Evolutionary conservation across 495 filamentous ascomycete species (phyloP).

Genomic region (Astrothelium subdiscretum): DNA sequence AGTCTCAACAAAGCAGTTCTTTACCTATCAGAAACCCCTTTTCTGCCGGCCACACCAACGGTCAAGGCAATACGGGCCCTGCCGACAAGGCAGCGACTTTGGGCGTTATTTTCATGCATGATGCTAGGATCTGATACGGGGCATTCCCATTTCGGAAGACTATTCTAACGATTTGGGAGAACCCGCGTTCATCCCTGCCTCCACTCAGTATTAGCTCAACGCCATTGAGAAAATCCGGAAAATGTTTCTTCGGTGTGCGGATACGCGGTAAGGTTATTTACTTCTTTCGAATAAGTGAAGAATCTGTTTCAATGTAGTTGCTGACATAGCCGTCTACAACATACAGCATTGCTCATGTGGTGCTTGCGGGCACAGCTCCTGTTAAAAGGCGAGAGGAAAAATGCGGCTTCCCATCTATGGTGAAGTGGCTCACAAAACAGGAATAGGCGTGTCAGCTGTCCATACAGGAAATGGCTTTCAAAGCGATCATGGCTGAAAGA

Average conservation of each 20-base stretch:
- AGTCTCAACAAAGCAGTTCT: not conserved
- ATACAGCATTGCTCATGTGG: no score
- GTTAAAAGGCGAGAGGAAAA: no score
- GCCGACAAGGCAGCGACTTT: not conserved
- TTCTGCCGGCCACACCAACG: not conserved
- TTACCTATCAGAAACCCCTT: not conserved
- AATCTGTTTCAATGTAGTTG: not conserved
- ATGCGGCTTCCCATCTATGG: no score
- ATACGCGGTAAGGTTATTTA: not conserved
- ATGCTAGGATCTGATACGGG: not conserved
- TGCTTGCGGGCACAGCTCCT: no score
- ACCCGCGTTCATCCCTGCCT: not conserved
- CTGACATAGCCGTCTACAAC: no score
- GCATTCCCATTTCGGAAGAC: not conserved
- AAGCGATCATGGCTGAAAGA: no score
- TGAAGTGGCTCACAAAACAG: no score
- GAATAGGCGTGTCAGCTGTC: no score
- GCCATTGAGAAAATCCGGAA: no score
- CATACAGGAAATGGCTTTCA: no score
- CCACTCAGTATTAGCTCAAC: not conserved
- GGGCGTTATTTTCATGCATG: not conserved
- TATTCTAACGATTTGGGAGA: not conserved
- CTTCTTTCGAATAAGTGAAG: not conserved
- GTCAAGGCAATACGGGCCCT: not conserved
- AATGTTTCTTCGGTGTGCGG: no score